phyloP scores from a whole-genome alignment of 495 filamentous ascomycete species.

The Trichoderma gamsii region DNA sequence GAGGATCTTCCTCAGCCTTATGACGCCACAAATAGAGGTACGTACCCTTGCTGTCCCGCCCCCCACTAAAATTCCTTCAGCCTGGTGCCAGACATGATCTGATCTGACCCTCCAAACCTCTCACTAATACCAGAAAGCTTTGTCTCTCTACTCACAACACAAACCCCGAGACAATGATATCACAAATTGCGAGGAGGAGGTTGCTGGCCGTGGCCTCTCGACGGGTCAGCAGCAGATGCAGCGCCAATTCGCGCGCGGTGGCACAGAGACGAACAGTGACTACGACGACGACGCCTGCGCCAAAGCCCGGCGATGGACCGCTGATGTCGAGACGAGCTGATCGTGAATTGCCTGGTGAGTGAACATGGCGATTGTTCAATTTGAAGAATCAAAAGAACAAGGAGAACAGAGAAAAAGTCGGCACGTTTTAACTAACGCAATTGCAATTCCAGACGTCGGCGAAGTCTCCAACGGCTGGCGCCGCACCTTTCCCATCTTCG shows the following conservation, averaged over 20 bases:
- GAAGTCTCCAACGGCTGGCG: slow-evolving; percentile 35
- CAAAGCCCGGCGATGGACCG: slow-evolving; percentile 55
- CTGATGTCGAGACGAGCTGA: slow-evolving; percentile 75
- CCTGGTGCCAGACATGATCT: slow-evolving; percentile 3
- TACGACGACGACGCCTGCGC: slow-evolving; percentile 37
- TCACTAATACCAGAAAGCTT: neutral
- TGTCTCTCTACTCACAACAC: neutral
- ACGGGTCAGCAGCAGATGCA: neutral
- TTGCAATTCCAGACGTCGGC: slow-evolving; percentile 24
- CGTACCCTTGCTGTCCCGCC: neutral
- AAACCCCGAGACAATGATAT: slow-evolving; percentile 3
- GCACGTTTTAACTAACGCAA: neutral
- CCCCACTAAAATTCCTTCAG: slow-evolving; percentile 13
- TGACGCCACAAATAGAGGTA: slow-evolving; percentile 7
- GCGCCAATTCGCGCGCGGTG: neutral
- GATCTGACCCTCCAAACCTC: neutral
- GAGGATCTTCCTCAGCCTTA: slow-evolving; percentile 4
- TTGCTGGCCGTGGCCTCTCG: neutral
- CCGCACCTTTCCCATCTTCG: slow-evolving; percentile 50
- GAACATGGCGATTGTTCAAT: neutral
- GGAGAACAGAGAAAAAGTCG: neutral
- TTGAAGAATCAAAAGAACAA: neutral
- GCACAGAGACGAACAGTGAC: slow-evolving; percentile 21
- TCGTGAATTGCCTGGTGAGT: slow-evolving; percentile 65
- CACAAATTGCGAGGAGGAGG: neutral